Evolutionary conservation across 257 asterid species (phyloP).

Genomic region (Parsonsia alboflavescens): DNA sequence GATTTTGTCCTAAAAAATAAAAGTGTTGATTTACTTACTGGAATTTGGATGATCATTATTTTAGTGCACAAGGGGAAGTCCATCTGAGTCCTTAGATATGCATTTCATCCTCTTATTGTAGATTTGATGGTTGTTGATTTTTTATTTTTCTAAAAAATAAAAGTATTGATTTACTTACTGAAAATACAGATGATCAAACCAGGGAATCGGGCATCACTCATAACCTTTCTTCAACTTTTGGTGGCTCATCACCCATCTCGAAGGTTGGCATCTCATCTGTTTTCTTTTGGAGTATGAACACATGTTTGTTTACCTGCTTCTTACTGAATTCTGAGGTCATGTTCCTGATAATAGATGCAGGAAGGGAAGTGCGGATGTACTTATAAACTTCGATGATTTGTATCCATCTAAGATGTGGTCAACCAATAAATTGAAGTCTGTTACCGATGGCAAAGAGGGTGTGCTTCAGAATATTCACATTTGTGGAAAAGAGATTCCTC

Average conservation of each 20-base stretch:
- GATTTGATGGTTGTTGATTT: background rate
- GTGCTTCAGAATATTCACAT: slow-evolving; percentile 48
- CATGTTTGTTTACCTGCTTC: slow-evolving; percentile 1
- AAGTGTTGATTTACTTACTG: slow-evolving; percentile 2
- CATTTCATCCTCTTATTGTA: background rate
- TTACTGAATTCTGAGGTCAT: slow-evolving; percentile 18
- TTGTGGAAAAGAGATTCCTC: slow-evolving; percentile 91
- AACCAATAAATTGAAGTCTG: slow-evolving; percentile 30
- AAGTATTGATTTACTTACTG: slow-evolving; percentile 2
- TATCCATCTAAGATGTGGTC: slow-evolving; percentile 31
- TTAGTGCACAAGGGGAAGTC: too few species aligned
- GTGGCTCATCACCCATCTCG: slow-evolving; percentile 95
- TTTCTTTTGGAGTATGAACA: slow-evolving; percentile 3
- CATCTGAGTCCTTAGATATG: too few species aligned
- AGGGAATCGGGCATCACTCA: slow-evolving; percentile 58
- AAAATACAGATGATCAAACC: slow-evolving; percentile 74
- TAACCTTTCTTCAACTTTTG: slow-evolving; percentile 79
- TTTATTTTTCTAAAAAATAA: background rate
- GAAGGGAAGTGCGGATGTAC: slow-evolving; percentile 88
- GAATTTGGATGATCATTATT: too few species aligned
- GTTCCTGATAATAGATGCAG: slow-evolving; percentile 60
- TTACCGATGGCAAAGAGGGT: slow-evolving; percentile 35
- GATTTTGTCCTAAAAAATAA: background rate
- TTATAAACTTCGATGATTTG: slow-evolving; percentile 71
- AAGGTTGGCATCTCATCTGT: slow-evolving; percentile 39